Base-by-base conservation (phyloP, 306 rosid species). In the Hylodesmum podocarpum region DNA sequence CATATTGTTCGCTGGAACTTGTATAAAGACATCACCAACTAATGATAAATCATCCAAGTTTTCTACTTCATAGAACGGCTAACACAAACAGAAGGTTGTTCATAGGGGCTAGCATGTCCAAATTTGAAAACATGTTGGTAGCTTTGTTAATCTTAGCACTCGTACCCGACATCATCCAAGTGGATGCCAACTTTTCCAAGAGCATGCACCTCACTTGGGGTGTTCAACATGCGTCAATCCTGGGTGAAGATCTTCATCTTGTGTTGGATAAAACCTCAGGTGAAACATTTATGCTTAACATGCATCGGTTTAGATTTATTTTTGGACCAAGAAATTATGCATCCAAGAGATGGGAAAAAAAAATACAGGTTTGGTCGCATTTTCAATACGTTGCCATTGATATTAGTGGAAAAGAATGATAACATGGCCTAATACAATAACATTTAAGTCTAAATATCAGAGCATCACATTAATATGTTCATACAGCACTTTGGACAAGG, bases 181-280 rank as follows among this genome's bases (percentile, higher is more conserved):
- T 84, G 44, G 76, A 88, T 61, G 96, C 91, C 53, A 67, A 79
- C 62, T 43, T 84, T 58, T 75, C 90, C 6, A 75, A 86, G 82
- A 92, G 88, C 81, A 87, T 87, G 91, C 73, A 75, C 70, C 50
- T 93, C 75, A 79, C 73, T 12, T 86, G 91, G 89, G 94, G 94
- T 40, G 44, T 36, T 64, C 82, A 80, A 59, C 88, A 82, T 22
- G 84, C 92, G 34, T 34, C 84, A 58, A 73, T 90, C 72, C 18
- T 21, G 66, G 93, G 88, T 34, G 92, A 90, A 19, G 87, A 87
- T 73, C 91, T 90, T 78, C 84, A 87, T 37, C 94, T 93, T 21
- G 94, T 87, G 70, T 83, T 89, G 44, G 90, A 87, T 80, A 75
- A 66, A 76, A 73, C 81, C 66, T 82, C 94, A 77, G 94, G 96